Evolutionary conservation across 2,329 filamentous ascomycete species (phyloP).

Genomic region (Huntiella bhutanensis): DNA sequence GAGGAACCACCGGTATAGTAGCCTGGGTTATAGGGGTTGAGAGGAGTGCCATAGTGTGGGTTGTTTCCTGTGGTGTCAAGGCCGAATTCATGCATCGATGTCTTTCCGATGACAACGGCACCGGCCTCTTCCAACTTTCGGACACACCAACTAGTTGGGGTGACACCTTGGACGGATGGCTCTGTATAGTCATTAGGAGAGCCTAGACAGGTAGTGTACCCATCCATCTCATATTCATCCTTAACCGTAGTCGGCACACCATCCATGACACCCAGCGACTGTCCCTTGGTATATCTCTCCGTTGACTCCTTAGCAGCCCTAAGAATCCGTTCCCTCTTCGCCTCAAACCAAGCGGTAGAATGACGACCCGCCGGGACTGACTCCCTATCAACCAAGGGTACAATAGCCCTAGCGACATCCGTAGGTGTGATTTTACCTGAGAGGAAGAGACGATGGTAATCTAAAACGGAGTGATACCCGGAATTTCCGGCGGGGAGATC

Average conservation of each 20-base stretch:
- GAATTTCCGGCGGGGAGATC: conserved; percentile 5
- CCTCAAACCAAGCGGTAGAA: conserved; percentile 26
- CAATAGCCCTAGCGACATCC: conserved; percentile 25
- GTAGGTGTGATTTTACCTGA: conserved; percentile 27
- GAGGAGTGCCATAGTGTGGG: conserved; percentile 50
- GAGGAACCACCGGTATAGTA: conserved; percentile 69
- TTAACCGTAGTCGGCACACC: conserved; percentile 59
- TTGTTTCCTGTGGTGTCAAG: conserved; percentile 63
- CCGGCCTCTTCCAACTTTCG: conserved; percentile 51
- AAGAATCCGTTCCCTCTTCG: conserved; percentile 23
- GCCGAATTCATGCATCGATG: conserved; percentile 60
- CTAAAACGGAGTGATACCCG: conserved; percentile 21
- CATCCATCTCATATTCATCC: conserved; percentile 58
- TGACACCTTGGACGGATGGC: conserved; percentile 19
- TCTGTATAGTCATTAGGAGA: conserved; percentile 40
- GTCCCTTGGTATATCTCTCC: conserved; percentile 29
- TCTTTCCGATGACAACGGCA: conserved; percentile 51
- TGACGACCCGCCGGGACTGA: conserved; percentile 21
- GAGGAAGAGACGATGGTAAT: conserved; percentile 27
- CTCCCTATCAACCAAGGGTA: conserved; percentile 27
- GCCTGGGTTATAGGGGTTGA: conserved; percentile 50
- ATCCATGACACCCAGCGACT: conserved; percentile 44
- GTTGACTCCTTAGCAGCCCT: conserved; percentile 27
- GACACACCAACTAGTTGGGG: conserved; percentile 48
- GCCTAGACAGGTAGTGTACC: conserved; percentile 49